A percentile compares a stretch with the other conserved stretches of the same genome.
phyloP scores from a whole-genome alignment of 2,329 filamentous ascomycete genomes.

The Trichophyton schoenleinii region DNA sequence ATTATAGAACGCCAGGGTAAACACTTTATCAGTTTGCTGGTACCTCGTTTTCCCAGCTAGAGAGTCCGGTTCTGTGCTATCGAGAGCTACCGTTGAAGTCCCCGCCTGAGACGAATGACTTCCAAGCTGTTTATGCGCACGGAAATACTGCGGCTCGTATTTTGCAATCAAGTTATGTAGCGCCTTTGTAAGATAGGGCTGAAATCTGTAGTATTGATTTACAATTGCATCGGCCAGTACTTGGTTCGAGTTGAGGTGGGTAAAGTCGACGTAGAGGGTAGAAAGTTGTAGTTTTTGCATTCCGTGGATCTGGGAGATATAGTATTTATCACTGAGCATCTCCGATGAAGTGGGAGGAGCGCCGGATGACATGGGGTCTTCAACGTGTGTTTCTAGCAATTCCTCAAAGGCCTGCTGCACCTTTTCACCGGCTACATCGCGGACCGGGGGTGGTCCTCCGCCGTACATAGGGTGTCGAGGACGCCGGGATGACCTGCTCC shows the following conservation, averaged over 20 bases:
- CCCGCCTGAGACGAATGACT: slow-evolving; percentile 55
- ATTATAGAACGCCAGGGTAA: slow-evolving; percentile 87
- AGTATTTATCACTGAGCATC: slow-evolving; percentile 50
- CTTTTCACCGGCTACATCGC: slow-evolving; percentile 50
- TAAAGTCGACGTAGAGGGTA: slow-evolving; percentile 56
- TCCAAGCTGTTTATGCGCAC: slow-evolving; percentile 76
- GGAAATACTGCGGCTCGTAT: slow-evolving; percentile 87
- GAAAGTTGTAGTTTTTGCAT: slow-evolving; percentile 49
- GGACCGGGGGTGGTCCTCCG: slow-evolving; percentile 45
- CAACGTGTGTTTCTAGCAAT: slow-evolving; percentile 48
- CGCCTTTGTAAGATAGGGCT: slow-evolving; percentile 78
- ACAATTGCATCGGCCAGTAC: slow-evolving; percentile 76
- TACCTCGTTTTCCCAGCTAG: slow-evolving; percentile 65
- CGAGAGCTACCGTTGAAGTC: slow-evolving; percentile 48
- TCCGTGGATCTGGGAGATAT: slow-evolving; percentile 53
- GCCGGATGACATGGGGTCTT: slow-evolving; percentile 45
- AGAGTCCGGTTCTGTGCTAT: slow-evolving; percentile 41
- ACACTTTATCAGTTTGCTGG: slow-evolving; percentile 94
- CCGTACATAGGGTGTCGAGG: slow-evolving; percentile 38
- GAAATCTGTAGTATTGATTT: slow-evolving; percentile 85
- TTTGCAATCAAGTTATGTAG: slow-evolving; percentile 90
- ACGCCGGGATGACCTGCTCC: slow-evolving; percentile 37
- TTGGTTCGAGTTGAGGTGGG: slow-evolving; percentile 66
- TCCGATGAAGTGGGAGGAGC: slow-evolving; percentile 40
- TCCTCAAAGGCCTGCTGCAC: slow-evolving; percentile 51